phyloP scores from a whole-genome alignment of 441 rosid genomes.

The Euphorbia celastroides region DNA sequence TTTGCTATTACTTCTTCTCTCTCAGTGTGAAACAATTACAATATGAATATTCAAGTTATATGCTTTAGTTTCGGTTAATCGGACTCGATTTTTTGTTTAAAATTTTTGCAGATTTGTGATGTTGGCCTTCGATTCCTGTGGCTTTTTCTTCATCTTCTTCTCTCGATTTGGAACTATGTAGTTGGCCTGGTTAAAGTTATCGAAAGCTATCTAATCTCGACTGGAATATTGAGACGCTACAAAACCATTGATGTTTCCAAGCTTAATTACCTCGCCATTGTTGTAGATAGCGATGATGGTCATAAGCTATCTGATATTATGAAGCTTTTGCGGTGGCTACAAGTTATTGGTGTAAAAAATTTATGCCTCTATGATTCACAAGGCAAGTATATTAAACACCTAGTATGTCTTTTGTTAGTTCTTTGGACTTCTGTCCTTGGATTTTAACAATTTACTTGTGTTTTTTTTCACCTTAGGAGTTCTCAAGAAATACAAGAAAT shows the following conservation, averaged over 20 bases:
- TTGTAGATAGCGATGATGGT: conserved; percentile 66
- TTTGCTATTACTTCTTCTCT: not conserved
- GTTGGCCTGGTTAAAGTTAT: conserved; percentile 28
- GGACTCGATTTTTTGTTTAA: conserved; percentile 20
- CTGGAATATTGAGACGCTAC: conserved; percentile 44
- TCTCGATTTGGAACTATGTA: conserved; percentile 43
- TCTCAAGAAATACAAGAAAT: conserved; percentile 66
- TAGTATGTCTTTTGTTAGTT: not conserved
- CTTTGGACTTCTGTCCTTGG: not conserved
- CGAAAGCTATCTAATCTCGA: conserved; percentile 56
- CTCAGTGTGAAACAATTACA: not conserved
- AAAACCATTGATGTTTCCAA: conserved; percentile 37
- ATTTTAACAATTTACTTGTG: not conserved
- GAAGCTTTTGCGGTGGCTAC: conserved; percentile 60
- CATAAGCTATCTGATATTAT: conserved; percentile 32
- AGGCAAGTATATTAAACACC: conserved; percentile 37
- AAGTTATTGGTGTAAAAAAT: conserved; percentile 51
- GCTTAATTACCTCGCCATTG: conserved; percentile 59
- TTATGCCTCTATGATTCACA: conserved; percentile 67
- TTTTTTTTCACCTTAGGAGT: conserved; percentile 42
- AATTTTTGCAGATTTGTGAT: conserved; percentile 40
- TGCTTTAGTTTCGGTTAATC: conserved; percentile 1
- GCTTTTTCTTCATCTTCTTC: conserved; percentile 56
- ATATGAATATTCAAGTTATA: not conserved
- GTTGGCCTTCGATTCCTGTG: conserved; percentile 40